Conservation (phyloP, 495 filamentous ascomycete species). For the Daldinia grandis region DNA sequence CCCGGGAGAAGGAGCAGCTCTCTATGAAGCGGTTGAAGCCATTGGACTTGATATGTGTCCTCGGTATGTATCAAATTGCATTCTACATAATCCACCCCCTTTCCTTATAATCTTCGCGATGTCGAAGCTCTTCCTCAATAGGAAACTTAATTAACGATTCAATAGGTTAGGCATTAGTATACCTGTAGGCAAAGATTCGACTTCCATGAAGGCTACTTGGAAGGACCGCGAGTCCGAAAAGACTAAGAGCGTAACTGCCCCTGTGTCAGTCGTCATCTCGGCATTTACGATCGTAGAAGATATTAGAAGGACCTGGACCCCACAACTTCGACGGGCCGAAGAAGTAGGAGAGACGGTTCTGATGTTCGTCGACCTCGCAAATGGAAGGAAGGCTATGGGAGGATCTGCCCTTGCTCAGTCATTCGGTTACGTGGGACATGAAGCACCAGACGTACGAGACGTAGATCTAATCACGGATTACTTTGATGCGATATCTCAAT, state of each 20-base stretch:
- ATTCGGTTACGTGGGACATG: constrained; percentile 84
- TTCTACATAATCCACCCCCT: not conserved
- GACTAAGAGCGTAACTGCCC: constrained; percentile 86
- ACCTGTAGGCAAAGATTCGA: constrained; percentile 97
- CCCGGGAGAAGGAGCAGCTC: constrained; percentile 89
- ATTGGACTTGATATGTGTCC: constrained; percentile 84
- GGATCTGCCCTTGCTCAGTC: constrained; percentile 94
- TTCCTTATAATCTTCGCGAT: not conserved
- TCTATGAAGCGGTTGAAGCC: constrained; percentile 94
- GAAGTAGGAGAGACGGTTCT: constrained; percentile 91
- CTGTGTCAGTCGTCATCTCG: constrained; percentile 87
- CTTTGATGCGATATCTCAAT: constrained; percentile 85
- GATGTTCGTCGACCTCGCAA: constrained; percentile 89
- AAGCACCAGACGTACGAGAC: constrained; percentile 86
- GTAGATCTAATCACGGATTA: constrained; percentile 84
- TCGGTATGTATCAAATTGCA: constrained; percentile 68
- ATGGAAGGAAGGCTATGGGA: constrained; percentile 79
- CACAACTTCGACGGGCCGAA: constrained; percentile 79
- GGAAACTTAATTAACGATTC: constrained; percentile 3
- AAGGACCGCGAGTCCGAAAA: constrained; percentile 72
- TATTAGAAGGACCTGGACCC: constrained; percentile 90
- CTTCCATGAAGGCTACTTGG: constrained; percentile 99
- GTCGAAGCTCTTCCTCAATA: not conserved
- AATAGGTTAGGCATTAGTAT: constrained; percentile 82
- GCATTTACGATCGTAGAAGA: constrained; percentile 86